These are phyloP conservation scores for Hura crepitans DNA, from an alignment of 441 rosid genomes.

Conservation along the genomic window DNA sequence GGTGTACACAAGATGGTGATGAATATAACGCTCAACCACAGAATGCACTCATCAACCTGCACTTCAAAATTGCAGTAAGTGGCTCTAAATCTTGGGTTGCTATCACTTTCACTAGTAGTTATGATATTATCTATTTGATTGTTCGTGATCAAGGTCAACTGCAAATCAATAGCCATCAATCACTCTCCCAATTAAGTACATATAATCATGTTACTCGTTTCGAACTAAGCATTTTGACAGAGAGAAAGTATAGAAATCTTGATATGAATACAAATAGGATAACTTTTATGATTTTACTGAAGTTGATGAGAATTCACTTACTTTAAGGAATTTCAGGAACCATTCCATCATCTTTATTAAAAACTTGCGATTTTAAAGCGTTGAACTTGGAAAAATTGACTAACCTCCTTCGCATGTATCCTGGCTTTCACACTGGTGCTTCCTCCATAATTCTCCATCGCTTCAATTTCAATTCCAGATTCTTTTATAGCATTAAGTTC, in stretches of 20 bases:
- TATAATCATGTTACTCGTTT: not conserved
- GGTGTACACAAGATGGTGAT: slow-evolving; percentile 94
- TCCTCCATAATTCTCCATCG: slow-evolving; percentile 54
- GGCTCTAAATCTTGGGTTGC: not conserved
- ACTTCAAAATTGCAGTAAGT: slow-evolving; percentile 5
- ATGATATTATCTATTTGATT: not conserved
- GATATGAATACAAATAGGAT: not conserved
- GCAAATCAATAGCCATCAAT: not conserved
- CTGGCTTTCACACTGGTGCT: slow-evolving; percentile 61
- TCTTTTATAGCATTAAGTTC: slow-evolving; percentile 70
- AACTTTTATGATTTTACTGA: not conserved
- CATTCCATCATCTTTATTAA: not conserved
- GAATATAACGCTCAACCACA: slow-evolving; percentile 85
- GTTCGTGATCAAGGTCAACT: not conserved
- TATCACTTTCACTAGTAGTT: not conserved
- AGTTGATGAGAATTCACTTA: not conserved
- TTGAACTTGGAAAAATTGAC: not conserved
- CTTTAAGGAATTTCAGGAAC: not conserved
- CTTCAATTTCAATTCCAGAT: slow-evolving; percentile 58
- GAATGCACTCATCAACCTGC: slow-evolving; percentile 79
- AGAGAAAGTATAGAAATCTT: not conserved
- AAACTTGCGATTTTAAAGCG: not conserved
- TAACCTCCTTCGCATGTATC: slow-evolving; percentile 59
- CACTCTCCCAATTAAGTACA: not conserved
- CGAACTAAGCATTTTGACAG: not conserved